phyloP scores from a whole-genome alignment of 345 rosid genomes.

The Brassica napus region DNA sequence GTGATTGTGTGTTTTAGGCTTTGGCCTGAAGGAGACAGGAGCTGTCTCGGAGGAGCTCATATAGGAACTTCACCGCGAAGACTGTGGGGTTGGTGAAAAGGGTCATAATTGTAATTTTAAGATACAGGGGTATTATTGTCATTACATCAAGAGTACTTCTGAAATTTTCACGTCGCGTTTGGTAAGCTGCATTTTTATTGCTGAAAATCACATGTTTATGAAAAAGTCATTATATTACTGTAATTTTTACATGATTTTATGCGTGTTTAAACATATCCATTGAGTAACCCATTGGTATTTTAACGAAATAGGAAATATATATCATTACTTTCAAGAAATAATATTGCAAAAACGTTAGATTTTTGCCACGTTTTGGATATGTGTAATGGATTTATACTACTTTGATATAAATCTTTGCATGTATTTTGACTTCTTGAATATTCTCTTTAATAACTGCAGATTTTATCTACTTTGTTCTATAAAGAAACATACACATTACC shows the following conservation, averaged over 20 bases:
- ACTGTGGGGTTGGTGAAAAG: constrained; percentile 39
- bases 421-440: neutral
- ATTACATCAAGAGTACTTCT: neutral
- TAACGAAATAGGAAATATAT: neutral
- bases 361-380: neutral
- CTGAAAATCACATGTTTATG: neutral
- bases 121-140: neutral
- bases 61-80: constrained; percentile 29
- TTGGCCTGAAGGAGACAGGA: constrained; percentile 37
- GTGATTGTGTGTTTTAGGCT: constrained; percentile 18
- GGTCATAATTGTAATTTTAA: neutral
- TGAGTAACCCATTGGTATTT: neutral
- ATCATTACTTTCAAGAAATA: neutral
- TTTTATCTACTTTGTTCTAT: constrained; percentile 8
- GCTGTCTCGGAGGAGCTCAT: constrained; percentile 33
- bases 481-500: neutral
- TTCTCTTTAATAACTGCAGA: neutral
- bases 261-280: neutral
- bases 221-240: neutral
- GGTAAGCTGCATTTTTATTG: constrained; percentile 27
- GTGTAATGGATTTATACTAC: neutral
- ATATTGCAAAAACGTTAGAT: neutral
- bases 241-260: neutral
- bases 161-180: constrained; percentile 16
- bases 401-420: neutral